phyloP scores from a whole-genome alignment of 768 basidiomycete species.

The Russula sp. region DNA sequence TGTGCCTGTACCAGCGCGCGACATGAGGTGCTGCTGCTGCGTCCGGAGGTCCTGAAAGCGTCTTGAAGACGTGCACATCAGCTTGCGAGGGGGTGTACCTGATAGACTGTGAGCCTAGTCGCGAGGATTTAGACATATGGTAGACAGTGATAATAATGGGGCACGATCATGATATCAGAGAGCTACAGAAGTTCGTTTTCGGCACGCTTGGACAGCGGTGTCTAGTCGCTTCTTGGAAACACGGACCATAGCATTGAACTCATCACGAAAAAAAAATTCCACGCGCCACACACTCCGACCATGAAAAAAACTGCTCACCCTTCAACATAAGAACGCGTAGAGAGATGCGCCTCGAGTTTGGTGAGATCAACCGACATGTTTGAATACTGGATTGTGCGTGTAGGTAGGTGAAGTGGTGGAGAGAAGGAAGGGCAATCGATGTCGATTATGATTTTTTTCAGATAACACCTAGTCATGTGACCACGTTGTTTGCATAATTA shows the following conservation, averaged over 20 bases:
- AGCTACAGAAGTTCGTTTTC: slow-evolving; percentile 65
- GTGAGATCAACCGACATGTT: slow-evolving; percentile 63
- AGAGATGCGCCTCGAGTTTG: slow-evolving; percentile 84
- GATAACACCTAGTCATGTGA: slow-evolving; percentile 10
- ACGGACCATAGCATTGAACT: slow-evolving; percentile 86
- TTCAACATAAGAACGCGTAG: slow-evolving; percentile 84
- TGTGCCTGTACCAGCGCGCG: slow-evolving; percentile 93
- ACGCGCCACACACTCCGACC: slow-evolving; percentile 6
- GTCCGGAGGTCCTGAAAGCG: slow-evolving; percentile 64
- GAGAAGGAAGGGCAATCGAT: slow-evolving; percentile 12
- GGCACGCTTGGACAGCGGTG: slow-evolving; percentile 76
- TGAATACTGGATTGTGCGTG: not conserved
- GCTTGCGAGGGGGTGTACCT: slow-evolving; percentile 93
- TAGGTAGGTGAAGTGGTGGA: not conserved
- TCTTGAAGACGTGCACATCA: slow-evolving; percentile 88
- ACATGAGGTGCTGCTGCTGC: slow-evolving; percentile 66
- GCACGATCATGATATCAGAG: slow-evolving; percentile 48
- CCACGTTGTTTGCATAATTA: not conserved
- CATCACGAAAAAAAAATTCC: slow-evolving; percentile 49
- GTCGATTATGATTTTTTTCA: not conserved
- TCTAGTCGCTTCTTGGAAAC: slow-evolving; percentile 96
- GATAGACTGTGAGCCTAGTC: slow-evolving; percentile 25
- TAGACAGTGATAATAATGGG: slow-evolving; percentile 22
- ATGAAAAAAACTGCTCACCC: slow-evolving; percentile 57
- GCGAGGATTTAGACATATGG: not conserved